These are phyloP conservation scores for Dysphania ambrosioides DNA, from an alignment of 148 eudicot species.

Conservation along the genomic window DNA sequence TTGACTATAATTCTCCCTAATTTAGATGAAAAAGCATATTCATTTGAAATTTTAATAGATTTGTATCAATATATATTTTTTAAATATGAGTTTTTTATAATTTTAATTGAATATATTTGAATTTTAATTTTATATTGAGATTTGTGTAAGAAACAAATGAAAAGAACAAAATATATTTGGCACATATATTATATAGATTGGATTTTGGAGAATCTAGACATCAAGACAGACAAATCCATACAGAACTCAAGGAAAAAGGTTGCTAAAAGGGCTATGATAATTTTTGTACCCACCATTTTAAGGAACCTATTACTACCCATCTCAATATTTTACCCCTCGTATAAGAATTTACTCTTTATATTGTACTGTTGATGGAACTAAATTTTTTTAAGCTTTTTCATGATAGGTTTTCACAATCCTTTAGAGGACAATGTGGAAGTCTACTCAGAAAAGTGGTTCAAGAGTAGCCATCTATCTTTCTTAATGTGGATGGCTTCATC, in stretches of 20 bases:
- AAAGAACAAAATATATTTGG: no score
- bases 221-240: not conserved
- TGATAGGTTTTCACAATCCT: conserved; percentile 4
- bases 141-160: no score
- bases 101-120: no score
- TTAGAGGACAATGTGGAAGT: conserved; percentile 31
- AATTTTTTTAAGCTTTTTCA: not conserved
- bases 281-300: not conserved
- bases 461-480: conserved; percentile 9
- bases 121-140: no score
- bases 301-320: not conserved
- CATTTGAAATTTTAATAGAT: no score
- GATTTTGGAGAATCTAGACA: no score
- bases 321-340: not conserved
- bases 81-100: no score
- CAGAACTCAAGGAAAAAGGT: not conserved
- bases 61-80: no score
- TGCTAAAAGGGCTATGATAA: not conserved
- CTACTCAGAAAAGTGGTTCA: conserved; percentile 30
- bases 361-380: not conserved
- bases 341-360: not conserved
- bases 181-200: no score
- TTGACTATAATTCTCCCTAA: no score
- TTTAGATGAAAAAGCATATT: no score
- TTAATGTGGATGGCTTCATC: conserved; percentile 1